Conservation (phyloP, 371 early-diverging fungal genomes). For the Conidiobolus incongruus region DNA sequence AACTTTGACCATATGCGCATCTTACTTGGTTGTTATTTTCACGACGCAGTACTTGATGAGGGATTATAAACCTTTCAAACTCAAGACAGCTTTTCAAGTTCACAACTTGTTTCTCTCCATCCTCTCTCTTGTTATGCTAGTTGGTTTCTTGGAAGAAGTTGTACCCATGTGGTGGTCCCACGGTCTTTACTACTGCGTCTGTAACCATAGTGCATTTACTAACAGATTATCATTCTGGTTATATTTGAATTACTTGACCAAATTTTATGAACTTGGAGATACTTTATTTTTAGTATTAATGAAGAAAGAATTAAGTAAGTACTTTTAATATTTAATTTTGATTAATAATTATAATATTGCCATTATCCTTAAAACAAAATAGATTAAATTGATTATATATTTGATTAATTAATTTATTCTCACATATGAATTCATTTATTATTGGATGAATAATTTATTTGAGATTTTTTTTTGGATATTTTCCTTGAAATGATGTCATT, state of each 20-base stretch:
- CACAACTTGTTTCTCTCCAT: conserved; percentile 53
- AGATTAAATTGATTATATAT: not conserved
- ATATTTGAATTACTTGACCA: conserved; percentile 67
- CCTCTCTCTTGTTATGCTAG: conserved; percentile 30
- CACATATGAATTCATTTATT: no score
- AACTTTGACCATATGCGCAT: conserved; percentile 16
- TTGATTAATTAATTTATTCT: not conserved
- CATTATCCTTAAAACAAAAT: conserved; percentile 35
- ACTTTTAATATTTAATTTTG: not conserved
- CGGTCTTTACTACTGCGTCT: conserved; percentile 45
- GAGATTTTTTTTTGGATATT: no score
- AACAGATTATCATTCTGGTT: conserved; percentile 50
- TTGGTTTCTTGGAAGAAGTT: conserved; percentile 43
- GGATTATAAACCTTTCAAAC: conserved; percentile 29
- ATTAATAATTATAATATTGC: conserved; percentile 54
- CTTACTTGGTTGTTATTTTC: conserved; percentile 46
- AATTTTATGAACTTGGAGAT: conserved; percentile 66
- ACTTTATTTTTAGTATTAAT: conserved; percentile 46
- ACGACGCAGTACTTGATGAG: conserved; percentile 43
- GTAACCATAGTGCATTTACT: conserved; percentile 37
- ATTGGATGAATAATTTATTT: no score
- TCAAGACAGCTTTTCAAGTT: conserved; percentile 33
- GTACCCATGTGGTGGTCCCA: conserved; percentile 30
- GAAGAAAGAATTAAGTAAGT: conserved; percentile 37
- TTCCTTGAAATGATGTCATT: no score